phyloP scores from a whole-genome alignment of 768 basidiomycete genomes.

The Boletus rubroflammeus region DNA sequence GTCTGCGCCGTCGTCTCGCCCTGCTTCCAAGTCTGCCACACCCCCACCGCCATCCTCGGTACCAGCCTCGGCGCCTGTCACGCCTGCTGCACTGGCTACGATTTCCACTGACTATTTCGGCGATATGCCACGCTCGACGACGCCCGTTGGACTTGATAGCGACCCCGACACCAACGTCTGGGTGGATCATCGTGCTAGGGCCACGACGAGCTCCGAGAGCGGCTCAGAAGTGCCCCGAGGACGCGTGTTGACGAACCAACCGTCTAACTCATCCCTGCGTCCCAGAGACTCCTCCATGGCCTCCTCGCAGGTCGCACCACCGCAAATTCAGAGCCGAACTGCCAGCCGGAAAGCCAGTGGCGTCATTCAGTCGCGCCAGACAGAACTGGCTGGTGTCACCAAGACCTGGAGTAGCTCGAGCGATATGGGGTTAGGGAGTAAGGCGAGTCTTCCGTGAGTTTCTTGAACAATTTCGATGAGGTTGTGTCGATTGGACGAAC shows the following conservation, averaged over 20 bases:
- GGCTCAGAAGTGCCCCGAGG: slow-evolving; percentile 21
- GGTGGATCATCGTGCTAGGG: slow-evolving; percentile 19
- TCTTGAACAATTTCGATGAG: not conserved
- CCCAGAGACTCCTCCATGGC: slow-evolving; percentile 22
- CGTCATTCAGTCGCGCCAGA: slow-evolving; percentile 23
- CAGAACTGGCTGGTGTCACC: slow-evolving; percentile 29
- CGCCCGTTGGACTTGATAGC: slow-evolving; percentile 20
- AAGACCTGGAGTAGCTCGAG: slow-evolving; percentile 32
- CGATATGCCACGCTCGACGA: slow-evolving; percentile 25
- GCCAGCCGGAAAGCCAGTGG: slow-evolving; percentile 28
- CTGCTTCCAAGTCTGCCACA: slow-evolving; percentile 16
- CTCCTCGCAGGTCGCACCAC: slow-evolving; percentile 23
- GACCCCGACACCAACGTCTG: slow-evolving; percentile 27
- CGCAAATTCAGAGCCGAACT: slow-evolving; percentile 19
- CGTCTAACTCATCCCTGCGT: slow-evolving; percentile 26
- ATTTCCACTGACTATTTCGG: slow-evolving; percentile 18
- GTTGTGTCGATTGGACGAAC: not conserved
- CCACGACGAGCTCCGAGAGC: slow-evolving; percentile 12
- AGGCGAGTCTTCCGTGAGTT: slow-evolving; percentile 19
- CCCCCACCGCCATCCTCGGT: slow-evolving; percentile 18
- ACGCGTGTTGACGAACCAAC: slow-evolving; percentile 15
- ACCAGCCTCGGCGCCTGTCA: slow-evolving; percentile 21
- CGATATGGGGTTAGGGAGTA: slow-evolving; percentile 20
- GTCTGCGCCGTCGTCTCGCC: slow-evolving; percentile 12
- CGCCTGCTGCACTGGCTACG: slow-evolving; percentile 17